Conservation (phyloP, 345 rosid genomes). For the Eucalyptus cloeziana region DNA sequence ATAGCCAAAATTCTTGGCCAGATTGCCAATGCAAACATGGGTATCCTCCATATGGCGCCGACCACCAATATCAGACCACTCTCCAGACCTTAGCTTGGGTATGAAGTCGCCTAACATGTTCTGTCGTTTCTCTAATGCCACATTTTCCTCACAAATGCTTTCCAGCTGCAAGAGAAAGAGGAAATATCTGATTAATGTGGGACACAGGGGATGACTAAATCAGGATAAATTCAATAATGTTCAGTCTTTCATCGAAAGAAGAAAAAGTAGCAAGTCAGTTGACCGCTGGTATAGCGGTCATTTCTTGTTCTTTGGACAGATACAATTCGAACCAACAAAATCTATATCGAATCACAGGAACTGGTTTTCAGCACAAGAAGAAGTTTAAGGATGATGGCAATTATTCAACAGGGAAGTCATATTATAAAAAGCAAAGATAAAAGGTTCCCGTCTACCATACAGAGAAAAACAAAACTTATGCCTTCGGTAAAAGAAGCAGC, state of each 20-base stretch:
- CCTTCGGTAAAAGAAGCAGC: neutral
- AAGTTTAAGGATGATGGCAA: neutral
- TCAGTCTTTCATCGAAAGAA: neutral
- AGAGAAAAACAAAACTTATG: neutral
- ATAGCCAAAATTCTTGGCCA: slow-evolving; percentile 40
- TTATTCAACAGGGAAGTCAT: neutral
- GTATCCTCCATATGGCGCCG: slow-evolving; percentile 78
- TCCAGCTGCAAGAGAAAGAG: slow-evolving; percentile 27
- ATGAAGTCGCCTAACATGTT: slow-evolving; percentile 15
- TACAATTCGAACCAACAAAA: neutral
- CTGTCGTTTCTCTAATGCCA: slow-evolving; percentile 13
- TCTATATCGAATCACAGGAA: neutral
- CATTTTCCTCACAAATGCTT: slow-evolving; percentile 48
- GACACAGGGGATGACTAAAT: neutral
- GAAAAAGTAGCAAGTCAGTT: neutral
- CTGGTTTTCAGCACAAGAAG: neutral
- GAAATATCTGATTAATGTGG: neutral
- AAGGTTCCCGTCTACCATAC: neutral
- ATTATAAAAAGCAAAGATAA: neutral
- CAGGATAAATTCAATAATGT: neutral
- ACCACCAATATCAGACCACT: slow-evolving; percentile 61
- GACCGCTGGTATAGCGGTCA: neutral
- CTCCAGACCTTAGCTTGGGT: slow-evolving; percentile 66
- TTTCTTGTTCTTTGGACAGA: neutral
- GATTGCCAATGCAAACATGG: slow-evolving; percentile 56